Base-by-base conservation (phyloP, 1,139 yeast species). In the Blastobotrys elegans region DNA sequence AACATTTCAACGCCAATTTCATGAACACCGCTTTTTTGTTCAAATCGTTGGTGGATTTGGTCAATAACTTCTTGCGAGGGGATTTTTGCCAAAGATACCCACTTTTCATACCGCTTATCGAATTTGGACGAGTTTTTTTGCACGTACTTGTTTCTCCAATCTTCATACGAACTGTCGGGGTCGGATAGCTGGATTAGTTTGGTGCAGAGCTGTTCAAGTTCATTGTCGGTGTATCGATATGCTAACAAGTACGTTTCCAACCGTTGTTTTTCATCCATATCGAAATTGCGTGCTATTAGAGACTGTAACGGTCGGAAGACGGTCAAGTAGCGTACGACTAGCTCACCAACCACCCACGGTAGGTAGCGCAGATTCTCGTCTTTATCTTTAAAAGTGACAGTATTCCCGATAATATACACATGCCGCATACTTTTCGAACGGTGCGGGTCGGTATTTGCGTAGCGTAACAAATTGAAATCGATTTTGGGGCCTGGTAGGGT, bases 301-400 rank as follows among this genome's bases (percentile, higher is more conserved):
- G 29, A 10, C 27, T 47, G 46, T 4, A 47, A 31, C 31, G 50
- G 50, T 22, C 45, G 33, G 17, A 47, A 22, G 2, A 47, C 33
- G 4, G 35, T 24, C 46, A 44, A 24, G 31, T 30, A 40, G 27
- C 50, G 37, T 3, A 47, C 20, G 13, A 47, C 26, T 11, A 47
- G 16, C 22, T 47, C 50, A 4, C 50, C 50, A 6, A 47, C 41
- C 2, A 47, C 24, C 50, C 50, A 47, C 8, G 50, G 47, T 11
- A 47, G 29, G 17, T 21, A 16, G 13, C 48, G 27, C 13, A 16
- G 8, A 3, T 30, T 8, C 7, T 32, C 33, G 36, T 40, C 37
- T 2, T 35, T 42, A 11, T 40, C 48, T 4, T 27, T 8, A 14
- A 41, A 21, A 11, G 18, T 21, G 16, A 46, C 40, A 14, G 21